phyloP scores from a whole-genome alignment of 306 rosid genomes.

The Medicago ruthenica region DNA sequence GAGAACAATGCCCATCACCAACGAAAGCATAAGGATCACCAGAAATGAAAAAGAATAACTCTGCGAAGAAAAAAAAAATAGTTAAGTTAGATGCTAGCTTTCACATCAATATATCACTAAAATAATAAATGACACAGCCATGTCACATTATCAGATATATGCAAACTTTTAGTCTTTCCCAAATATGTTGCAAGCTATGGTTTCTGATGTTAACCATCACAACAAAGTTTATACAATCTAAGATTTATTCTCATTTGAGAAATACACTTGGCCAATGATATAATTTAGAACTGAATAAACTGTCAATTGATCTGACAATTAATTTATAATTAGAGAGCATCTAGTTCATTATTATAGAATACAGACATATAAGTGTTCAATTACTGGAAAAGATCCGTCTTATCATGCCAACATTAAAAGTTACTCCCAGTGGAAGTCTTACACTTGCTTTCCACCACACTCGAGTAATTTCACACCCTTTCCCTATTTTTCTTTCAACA shows the following conservation, averaged over 20 bases:
- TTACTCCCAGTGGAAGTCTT: background rate
- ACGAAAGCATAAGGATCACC: conserved; percentile 72
- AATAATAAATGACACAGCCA: background rate
- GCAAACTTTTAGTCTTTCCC: conserved; percentile 27
- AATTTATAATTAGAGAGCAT: conserved; percentile 17
- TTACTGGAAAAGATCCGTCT: background rate
- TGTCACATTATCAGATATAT: conserved; percentile 24
- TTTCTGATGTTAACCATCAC: conserved; percentile 29
- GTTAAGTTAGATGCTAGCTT: conserved; percentile 29
- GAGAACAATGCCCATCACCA: conserved; percentile 92
- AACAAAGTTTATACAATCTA: conserved; percentile 9
- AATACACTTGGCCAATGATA: background rate
- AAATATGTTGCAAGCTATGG: conserved; percentile 23
- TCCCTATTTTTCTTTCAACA: background rate
- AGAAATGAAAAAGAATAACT: conserved; percentile 80
- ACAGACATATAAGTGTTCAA: background rate
- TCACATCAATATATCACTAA: background rate
- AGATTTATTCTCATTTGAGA: conserved; percentile 24
- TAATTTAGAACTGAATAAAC: conserved; percentile 29
- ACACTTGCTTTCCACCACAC: conserved; percentile 19
- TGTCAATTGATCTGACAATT: background rate
- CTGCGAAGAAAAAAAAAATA: conserved; percentile 56
- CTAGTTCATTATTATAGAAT: background rate
- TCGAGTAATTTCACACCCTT: conserved; percentile 1
- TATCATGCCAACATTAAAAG: conserved; percentile 17